Evolutionary conservation across 768 basidiomycete species (phyloP).

Genomic region (Dioszegia aurantiaca): DNA sequence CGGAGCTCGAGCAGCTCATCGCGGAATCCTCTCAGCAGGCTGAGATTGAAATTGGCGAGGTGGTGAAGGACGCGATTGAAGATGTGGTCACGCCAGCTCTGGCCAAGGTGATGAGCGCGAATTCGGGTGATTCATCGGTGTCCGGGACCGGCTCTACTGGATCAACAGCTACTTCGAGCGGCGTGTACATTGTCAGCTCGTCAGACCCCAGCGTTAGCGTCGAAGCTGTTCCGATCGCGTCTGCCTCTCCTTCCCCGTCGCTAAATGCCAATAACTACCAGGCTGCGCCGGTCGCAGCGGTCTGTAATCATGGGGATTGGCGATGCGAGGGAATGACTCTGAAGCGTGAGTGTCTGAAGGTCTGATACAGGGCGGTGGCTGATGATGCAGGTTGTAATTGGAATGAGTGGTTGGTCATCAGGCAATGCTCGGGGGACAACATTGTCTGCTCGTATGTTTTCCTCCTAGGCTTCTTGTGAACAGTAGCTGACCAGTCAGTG

Average conservation of each 20-base stretch:
- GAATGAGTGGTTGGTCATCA: conserved; percentile 21
- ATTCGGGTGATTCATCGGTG: not conserved
- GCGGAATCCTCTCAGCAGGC: not conserved
- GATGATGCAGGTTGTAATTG: conserved; percentile 21
- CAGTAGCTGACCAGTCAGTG: conserved; percentile 1
- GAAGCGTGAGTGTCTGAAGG: conserved; percentile 18
- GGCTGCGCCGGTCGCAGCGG: not conserved
- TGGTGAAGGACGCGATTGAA: conserved; percentile 7
- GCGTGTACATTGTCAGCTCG: conserved; percentile 1
- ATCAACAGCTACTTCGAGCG: not conserved
- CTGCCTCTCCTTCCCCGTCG: not conserved
- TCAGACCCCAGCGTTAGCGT: not conserved
- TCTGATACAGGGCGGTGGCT: not conserved
- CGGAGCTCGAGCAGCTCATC: not conserved
- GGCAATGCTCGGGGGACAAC: conserved; percentile 23
- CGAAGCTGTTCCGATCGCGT: not conserved
- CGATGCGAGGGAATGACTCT: conserved; percentile 20
- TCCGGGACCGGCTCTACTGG: not conserved
- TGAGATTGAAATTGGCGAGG: not conserved
- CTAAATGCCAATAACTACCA: not conserved
- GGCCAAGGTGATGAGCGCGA: not conserved
- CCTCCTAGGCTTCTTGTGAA: not conserved
- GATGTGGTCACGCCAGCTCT: conserved; percentile 9
- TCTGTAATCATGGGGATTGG: conserved; percentile 20
- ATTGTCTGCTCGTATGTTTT: conserved; percentile 27